Base-by-base conservation (phyloP, 768 basidiomycete species). In the Steccherinum ochraceum region DNA sequence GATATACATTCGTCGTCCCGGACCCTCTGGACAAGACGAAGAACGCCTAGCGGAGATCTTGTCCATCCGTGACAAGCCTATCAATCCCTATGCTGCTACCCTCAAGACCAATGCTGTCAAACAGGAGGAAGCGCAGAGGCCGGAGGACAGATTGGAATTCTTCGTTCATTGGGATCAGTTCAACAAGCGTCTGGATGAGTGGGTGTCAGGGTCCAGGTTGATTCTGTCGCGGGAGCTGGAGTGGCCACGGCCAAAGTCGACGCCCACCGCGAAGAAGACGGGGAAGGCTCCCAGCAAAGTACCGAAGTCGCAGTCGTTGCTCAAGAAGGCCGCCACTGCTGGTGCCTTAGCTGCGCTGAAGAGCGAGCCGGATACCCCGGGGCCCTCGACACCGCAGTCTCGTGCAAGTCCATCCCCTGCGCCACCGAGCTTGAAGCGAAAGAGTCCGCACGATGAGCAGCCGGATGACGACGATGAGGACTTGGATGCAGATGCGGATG, bases 131-230 rank as follows among this genome's bases (percentile, higher is more conserved):
- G 74, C 62, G 19, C 58, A 72, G 35, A 78, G 78, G 51, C 78
- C 81, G 7, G 85, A 86, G 61, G 90, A 93, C 65, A 84, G 87
- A 59, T 79, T 81, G 67, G 94, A 98, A 67, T 98, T 84, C 74
- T 99, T 98, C 63, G 92, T 98, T 18, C 96, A 99, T 63, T 99
- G 95, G 86, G 93, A 97, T 60, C 83, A 91, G 57, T 98, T 97
- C 78, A 99, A 99, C 75, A 99, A 99, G 67, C 93, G 96, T 55
- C 75, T 98, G 39, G 96, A 99, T 64, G 96, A 96, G 49, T 99
- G 96, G 96, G 86, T 99, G 20, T 72, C 87, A 12, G 91, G 89
- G 13, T 86, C 89, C 1, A 82, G 95, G 39, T 78, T 99, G 51
- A 79, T 98, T 40, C 74, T 94, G 42, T 77, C 72, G 52, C 78